A percentile compares a stretch with the other conserved stretches of the same genome.
Evolutionary conservation across 108 stramenopile genomes (phyloP).

Genomic region (Chaetoceros muelleri): DNA sequence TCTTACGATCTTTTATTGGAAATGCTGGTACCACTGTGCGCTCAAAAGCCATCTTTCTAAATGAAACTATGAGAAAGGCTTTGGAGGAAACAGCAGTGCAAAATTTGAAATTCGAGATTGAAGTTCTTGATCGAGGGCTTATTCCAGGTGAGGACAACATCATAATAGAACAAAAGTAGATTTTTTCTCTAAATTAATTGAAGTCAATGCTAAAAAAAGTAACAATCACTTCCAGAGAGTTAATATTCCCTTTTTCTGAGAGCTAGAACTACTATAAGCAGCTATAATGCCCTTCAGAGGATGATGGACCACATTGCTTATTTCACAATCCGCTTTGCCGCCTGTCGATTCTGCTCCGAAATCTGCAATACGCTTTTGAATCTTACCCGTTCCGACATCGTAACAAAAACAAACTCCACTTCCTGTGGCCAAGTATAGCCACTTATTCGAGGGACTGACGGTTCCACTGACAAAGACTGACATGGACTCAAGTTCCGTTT

Average conservation of each 20-base stretch:
- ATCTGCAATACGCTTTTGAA: constrained; percentile 38
- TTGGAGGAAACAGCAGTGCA: constrained; percentile 41
- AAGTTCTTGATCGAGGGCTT: constrained; percentile 28
- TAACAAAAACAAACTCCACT: constrained; percentile 62
- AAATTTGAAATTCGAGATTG: constrained; percentile 56
- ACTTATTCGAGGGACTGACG: constrained; percentile 47
- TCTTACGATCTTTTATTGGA: constrained; percentile 43
- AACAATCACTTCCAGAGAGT: constrained; percentile 55
- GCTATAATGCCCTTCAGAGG: constrained; percentile 55
- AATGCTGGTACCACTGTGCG: neutral
- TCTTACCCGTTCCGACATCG: constrained; percentile 35
- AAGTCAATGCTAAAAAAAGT: no score
- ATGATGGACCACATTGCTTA: constrained; percentile 57
- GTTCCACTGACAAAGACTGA: constrained; percentile 47
- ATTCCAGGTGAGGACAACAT: constrained; percentile 59
- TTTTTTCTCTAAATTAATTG: no score
- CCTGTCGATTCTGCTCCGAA: constrained; percentile 36
- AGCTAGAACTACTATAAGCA: constrained; percentile 71
- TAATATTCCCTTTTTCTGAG: constrained; percentile 56
- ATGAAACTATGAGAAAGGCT: constrained; percentile 25
- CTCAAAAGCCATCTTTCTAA: constrained; percentile 25
- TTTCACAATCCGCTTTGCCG: constrained; percentile 28
- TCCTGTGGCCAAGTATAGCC: constrained; percentile 44
- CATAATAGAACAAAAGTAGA: no score
- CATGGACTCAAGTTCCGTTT: neutral